Evolutionary conservation across 495 filamentous ascomycete genomes (phyloP).

Genomic region (Cercophora newfieldiana): DNA sequence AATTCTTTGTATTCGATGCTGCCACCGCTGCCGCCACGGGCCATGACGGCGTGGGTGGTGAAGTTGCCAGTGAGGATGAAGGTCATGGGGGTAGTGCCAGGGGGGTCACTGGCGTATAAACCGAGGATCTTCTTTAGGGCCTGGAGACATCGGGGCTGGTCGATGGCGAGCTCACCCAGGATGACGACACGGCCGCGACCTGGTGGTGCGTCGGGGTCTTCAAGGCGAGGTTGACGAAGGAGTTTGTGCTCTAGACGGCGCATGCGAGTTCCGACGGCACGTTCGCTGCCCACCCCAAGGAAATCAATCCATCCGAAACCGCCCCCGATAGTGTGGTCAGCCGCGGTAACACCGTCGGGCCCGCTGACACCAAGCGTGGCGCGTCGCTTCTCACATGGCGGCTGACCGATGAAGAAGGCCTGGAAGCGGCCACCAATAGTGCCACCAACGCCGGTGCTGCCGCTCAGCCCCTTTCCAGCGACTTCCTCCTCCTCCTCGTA

Average conservation of each 20-base stretch:
- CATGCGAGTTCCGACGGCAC: constrained; percentile 80
- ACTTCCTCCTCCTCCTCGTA: constrained; percentile 88
- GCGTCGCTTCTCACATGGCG: constrained; percentile 81
- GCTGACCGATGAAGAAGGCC: constrained; percentile 83
- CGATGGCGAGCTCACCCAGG: constrained; percentile 80
- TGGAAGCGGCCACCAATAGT: constrained; percentile 87
- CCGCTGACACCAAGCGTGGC: constrained; percentile 70
- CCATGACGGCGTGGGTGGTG: constrained; percentile 68
- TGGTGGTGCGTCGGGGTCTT: constrained; percentile 19
- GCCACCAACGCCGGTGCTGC: constrained; percentile 78
- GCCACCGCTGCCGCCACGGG: constrained; percentile 65
- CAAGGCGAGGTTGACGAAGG: constrained; percentile 29
- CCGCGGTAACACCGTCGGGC: constrained; percentile 41
- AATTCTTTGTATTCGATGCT: constrained; percentile 93
- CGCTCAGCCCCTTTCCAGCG: constrained; percentile 64
- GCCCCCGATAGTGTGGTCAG: constrained; percentile 64
- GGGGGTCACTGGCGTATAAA: constrained; percentile 62
- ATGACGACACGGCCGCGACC: constrained; percentile 62
- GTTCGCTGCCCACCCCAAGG: constrained; percentile 84
- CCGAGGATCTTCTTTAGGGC: constrained; percentile 74
- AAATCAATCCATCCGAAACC: constrained; percentile 98
- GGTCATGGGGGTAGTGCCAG: constrained; percentile 68
- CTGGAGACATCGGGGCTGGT: constrained; percentile 72
- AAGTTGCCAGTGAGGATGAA: constrained; percentile 88
- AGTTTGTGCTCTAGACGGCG: constrained; percentile 64